These are phyloP conservation scores for Cucurbitaria berberidis DNA, from an alignment of 2,329 filamentous ascomycete species.

Conservation along the genomic window DNA sequence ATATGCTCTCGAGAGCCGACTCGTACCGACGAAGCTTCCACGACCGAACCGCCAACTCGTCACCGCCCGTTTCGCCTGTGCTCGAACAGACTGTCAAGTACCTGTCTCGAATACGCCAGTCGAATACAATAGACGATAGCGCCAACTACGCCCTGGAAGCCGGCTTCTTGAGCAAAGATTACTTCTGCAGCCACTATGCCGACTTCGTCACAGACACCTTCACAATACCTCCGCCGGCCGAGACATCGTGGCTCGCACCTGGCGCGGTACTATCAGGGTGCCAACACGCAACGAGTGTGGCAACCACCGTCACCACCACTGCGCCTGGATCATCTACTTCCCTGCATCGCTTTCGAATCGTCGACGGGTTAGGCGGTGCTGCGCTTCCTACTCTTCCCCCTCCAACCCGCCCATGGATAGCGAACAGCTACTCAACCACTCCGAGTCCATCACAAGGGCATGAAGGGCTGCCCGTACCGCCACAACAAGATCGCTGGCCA, in stretches of 20 bases:
- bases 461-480: conserved; percentile 20
- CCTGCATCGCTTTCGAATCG: conserved; percentile 9
- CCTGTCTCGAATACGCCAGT: conserved; percentile 63
- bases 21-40: conserved; percentile 38
- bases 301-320: conserved; percentile 25
- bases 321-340: conserved; percentile 22
- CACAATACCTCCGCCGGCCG: conserved; percentile 57
- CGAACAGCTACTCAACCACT: conserved; percentile 38
- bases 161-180: conserved; percentile 60
- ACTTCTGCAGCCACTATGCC: conserved; percentile 58
- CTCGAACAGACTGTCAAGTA: conserved; percentile 68
- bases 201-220: conserved; percentile 65
- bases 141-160: conserved; percentile 60
- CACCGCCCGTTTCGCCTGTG: conserved; percentile 40
- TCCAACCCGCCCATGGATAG: conserved; percentile 48
- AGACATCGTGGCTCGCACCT: conserved; percentile 67
- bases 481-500: conserved; percentile 66
- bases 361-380: neutral
- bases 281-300: conserved; percentile 61
- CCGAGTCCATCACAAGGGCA: conserved; percentile 27
- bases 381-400: conserved; percentile 33
- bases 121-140: conserved; percentile 61
- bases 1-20: conserved; percentile 32
- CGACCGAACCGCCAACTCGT: conserved; percentile 28
- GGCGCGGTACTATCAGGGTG: conserved; percentile 67